Conservation (phyloP, 257 asterid genomes). For the Scutellaria minor region DNA sequence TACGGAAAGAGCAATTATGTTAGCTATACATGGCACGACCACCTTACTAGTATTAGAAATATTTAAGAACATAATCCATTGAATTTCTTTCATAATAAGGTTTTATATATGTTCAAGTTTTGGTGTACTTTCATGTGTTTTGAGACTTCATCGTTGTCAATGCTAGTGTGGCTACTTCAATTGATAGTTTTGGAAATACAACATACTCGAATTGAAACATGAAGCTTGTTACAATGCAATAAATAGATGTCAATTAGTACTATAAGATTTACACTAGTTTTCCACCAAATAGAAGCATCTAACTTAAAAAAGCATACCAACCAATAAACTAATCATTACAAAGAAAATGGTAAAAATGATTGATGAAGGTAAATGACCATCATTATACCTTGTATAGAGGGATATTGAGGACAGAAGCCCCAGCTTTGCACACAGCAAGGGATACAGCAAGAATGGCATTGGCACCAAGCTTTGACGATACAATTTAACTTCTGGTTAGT, state of each 20-base stretch:
- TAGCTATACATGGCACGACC: constrained; percentile 2
- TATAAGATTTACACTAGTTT: not conserved
- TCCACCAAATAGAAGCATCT: not conserved
- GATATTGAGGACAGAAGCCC: constrained; percentile 72
- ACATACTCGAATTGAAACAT: no score
- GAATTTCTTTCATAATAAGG: not conserved
- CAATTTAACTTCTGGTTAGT: constrained; percentile 16
- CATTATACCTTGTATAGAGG: constrained; percentile 84
- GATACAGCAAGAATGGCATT: constrained; percentile 97
- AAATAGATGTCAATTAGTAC: no score
- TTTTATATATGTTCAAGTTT: no score
- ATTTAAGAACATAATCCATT: not conserved
- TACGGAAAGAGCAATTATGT: constrained; percentile 10
- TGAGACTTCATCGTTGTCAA: no score
- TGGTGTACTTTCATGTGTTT: no score
- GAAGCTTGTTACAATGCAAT: no score
- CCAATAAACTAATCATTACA: not conserved
- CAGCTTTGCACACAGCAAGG: constrained; percentile 96
- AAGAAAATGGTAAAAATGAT: not conserved
- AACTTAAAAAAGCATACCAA: not conserved
- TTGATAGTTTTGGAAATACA: no score
- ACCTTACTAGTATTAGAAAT: not conserved
- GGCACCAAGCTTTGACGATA: constrained; percentile 82
- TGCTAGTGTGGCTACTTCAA: no score
- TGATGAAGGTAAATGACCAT: not conserved